Percentiles rank a stretch among this genome's conserved stretches.
Conservation (phyloP, 164 flowering plant species). For the Dillenia turbinata region DNA sequence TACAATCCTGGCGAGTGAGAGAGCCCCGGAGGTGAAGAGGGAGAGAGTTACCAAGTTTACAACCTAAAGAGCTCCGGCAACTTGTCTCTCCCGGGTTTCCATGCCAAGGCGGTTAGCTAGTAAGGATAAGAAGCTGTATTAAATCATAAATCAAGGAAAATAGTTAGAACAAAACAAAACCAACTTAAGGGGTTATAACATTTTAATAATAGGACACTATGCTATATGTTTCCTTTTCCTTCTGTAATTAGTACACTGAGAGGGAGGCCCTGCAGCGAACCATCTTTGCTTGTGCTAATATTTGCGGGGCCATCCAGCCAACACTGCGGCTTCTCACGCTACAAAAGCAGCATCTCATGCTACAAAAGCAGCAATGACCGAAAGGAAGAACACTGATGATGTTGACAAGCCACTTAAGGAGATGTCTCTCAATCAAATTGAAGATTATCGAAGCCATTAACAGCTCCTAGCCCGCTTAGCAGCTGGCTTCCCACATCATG, state of each 20-base stretch:
- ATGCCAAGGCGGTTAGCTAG: no score
- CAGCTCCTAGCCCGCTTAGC: conserved; percentile 70
- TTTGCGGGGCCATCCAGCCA: conserved; percentile 5
- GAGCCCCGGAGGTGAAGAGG: no score
- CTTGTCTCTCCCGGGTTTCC: no score
- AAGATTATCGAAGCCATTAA: conserved; percentile 70
- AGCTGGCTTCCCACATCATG: conserved; percentile 71
- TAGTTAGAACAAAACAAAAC: conserved; percentile 9
- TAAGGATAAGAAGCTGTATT: not conserved
- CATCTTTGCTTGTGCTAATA: not conserved
- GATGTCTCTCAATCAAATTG: conserved; percentile 88
- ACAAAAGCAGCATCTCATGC: conserved; percentile 20
- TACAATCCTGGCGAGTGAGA: no score
- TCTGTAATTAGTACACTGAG: conserved; percentile 42
- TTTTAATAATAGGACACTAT: conserved; percentile 31
- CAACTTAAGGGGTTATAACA: conserved; percentile 16
- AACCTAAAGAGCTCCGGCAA: no score
- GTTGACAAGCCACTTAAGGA: conserved; percentile 26
- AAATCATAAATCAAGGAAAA: not conserved
- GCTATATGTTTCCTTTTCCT: conserved; percentile 29
- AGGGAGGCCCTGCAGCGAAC: conserved; percentile 16
- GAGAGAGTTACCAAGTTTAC: no score
- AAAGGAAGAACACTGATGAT: not conserved
- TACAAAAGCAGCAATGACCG: conserved; percentile 7
- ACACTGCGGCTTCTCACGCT: conserved; percentile 18